Evolutionary conservation across 345 rosid species (phyloP).

Genomic region (Euclidium syriacum): DNA sequence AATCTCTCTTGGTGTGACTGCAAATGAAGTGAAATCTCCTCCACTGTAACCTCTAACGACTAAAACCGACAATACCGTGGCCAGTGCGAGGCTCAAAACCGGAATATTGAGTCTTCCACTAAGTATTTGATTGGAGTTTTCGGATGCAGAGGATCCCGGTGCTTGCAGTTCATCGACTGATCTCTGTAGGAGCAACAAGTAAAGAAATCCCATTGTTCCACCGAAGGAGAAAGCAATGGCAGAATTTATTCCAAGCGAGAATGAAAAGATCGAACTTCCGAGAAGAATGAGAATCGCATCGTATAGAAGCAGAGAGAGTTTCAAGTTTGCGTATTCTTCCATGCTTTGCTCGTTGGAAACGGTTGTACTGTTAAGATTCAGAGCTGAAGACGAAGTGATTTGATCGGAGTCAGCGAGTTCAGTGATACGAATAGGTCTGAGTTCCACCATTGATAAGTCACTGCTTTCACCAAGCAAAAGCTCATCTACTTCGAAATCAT

Average conservation of each 20-base stretch:
- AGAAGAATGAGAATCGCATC: slow-evolving; percentile 38
- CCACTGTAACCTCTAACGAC: slow-evolving; percentile 39
- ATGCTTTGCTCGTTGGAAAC: slow-evolving; percentile 67
- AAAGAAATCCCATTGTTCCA: slow-evolving; percentile 63
- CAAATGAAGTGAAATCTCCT: slow-evolving; percentile 31
- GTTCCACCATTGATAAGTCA: slow-evolving; percentile 64
- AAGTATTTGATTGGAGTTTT: slow-evolving; percentile 21
- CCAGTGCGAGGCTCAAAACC: slow-evolving; percentile 39
- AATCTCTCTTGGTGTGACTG: slow-evolving; percentile 58
- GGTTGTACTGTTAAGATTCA: background rate
- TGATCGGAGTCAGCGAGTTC: slow-evolving; percentile 35
- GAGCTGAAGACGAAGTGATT: slow-evolving; percentile 26
- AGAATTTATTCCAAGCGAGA: slow-evolving; percentile 42
- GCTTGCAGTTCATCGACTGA: slow-evolving; percentile 64
- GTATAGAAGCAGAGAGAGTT: slow-evolving; percentile 54
- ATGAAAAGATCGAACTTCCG: slow-evolving; percentile 42
- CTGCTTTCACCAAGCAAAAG: slow-evolving; percentile 68
- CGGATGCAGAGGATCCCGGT: slow-evolving; percentile 33
- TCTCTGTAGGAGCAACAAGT: slow-evolving; percentile 62
- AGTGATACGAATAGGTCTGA: slow-evolving; percentile 43
- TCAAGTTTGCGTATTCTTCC: slow-evolving; percentile 78
- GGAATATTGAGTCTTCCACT: slow-evolving; percentile 42
- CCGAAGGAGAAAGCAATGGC: slow-evolving; percentile 68
- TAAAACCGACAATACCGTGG: slow-evolving; percentile 37
- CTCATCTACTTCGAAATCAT: slow-evolving; percentile 61